Conservation (phyloP, 495 filamentous ascomycete genomes). For the Aspergillus indologenus region DNA sequence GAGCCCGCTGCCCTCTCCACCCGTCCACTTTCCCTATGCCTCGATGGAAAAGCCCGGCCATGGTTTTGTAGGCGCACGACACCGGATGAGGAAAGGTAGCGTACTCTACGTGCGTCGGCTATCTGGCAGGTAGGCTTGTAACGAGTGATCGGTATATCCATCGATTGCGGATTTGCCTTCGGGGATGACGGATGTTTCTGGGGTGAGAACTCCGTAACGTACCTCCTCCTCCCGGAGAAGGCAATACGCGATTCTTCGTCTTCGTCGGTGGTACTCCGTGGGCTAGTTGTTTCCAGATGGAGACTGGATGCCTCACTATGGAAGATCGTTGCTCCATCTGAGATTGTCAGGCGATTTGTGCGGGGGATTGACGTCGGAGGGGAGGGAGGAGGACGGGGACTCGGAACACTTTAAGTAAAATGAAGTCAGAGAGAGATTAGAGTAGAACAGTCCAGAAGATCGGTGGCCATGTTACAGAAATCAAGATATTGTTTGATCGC, state of each 20-base stretch:
- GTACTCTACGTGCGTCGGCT: too few relatives aligned
- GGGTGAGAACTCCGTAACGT: neutral
- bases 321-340: slow-evolving; percentile 1
- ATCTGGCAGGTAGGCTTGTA: too few relatives aligned
- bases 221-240: too few relatives aligned
- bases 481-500: neutral
- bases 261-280: neutral
- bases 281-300: neutral
- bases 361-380: slow-evolving; percentile 1
- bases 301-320: neutral
- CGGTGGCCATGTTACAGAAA: neutral
- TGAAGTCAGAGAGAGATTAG: neutral
- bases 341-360: neutral
- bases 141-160: too few relatives aligned
- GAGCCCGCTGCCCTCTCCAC: too few relatives aligned
- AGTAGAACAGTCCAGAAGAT: neutral
- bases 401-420: neutral
- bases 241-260: too few relatives aligned
- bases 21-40: too few relatives aligned
- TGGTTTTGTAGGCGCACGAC: neutral
- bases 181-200: neutral
- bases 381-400: too few relatives aligned
- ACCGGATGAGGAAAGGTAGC: neutral
- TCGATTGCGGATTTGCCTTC: too few relatives aligned
- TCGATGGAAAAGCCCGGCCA: too few relatives aligned